Conservation (phyloP, 768 basidiomycete genomes). For the Mycena belliarum region DNA sequence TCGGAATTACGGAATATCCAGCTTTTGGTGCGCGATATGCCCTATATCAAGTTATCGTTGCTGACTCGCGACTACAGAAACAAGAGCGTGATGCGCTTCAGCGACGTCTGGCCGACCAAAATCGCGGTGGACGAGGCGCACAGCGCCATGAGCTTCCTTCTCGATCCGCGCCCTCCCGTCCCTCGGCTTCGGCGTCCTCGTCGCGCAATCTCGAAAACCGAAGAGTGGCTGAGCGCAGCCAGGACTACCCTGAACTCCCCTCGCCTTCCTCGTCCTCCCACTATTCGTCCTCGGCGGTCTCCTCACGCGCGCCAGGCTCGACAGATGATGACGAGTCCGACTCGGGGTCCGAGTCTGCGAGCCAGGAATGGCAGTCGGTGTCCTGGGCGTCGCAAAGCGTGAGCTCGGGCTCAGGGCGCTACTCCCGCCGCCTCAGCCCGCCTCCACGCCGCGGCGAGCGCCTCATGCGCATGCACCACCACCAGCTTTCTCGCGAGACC, state of each 20-base stretch:
- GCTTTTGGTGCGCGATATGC: not conserved
- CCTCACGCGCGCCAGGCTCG: not conserved
- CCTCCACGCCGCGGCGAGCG: constrained; percentile 2
- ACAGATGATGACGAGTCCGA: not conserved
- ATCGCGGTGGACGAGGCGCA: not conserved
- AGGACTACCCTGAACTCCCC: too few species aligned
- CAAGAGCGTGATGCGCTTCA: not conserved
- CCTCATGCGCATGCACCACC: not conserved
- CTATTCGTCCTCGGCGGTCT: not conserved
- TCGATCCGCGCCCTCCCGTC: not conserved
- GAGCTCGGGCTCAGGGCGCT: not conserved
- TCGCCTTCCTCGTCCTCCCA: not conserved
- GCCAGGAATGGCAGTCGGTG: not conserved
- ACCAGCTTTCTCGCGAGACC: not conserved
- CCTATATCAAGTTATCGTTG: not conserved
- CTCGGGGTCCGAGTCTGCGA: not conserved
- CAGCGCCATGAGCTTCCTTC: not conserved
- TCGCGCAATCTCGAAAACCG: too few species aligned
- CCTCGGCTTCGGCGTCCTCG: not conserved
- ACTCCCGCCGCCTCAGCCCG: not conserved
- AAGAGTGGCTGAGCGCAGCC: too few species aligned
- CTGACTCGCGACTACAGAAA: not conserved
- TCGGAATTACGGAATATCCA: not conserved
- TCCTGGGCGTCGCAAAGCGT: not conserved
- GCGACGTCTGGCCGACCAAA: not conserved